Conservation (phyloP, 169 alveolate genomes). For the Plasmodium relictum region DNA sequence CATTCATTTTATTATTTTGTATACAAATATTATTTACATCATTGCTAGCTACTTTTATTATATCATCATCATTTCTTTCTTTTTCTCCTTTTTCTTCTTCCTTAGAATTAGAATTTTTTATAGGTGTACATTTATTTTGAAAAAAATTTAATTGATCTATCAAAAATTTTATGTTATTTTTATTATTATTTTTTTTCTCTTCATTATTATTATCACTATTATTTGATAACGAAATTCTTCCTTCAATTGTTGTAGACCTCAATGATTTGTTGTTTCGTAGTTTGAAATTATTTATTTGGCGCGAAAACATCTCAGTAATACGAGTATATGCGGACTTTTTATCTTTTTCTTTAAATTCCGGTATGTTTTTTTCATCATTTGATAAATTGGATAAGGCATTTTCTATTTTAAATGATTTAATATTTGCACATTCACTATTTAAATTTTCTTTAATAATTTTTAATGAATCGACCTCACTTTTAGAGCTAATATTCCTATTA, state of each 20-base stretch:
- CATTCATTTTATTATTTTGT: background rate
- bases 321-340: conserved; percentile 37
- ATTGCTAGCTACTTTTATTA: background rate
- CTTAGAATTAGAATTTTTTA: background rate
- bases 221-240: conserved; percentile 7
- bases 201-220: background rate
- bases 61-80: conserved; percentile 1
- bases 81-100: background rate
- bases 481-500: conserved; percentile 22
- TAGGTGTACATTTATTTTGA: conserved; percentile 46
- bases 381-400: conserved; percentile 4
- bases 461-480: conserved; percentile 9
- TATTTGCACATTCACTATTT: background rate
- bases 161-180: conserved; percentile 11
- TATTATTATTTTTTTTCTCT: conserved; percentile 14
- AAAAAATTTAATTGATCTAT: conserved; percentile 37
- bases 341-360: background rate
- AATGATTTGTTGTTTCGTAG: conserved; percentile 30
- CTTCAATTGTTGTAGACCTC: conserved; percentile 6
- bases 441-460: background rate
- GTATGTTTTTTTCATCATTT: background rate
- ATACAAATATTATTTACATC: too few relatives aligned
- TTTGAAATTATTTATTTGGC: conserved; percentile 23
- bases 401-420: conserved; percentile 19
- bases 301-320: conserved; percentile 51